Base-by-base conservation (phyloP, 345 rosid species). In the Excoecaria agallocha region DNA sequence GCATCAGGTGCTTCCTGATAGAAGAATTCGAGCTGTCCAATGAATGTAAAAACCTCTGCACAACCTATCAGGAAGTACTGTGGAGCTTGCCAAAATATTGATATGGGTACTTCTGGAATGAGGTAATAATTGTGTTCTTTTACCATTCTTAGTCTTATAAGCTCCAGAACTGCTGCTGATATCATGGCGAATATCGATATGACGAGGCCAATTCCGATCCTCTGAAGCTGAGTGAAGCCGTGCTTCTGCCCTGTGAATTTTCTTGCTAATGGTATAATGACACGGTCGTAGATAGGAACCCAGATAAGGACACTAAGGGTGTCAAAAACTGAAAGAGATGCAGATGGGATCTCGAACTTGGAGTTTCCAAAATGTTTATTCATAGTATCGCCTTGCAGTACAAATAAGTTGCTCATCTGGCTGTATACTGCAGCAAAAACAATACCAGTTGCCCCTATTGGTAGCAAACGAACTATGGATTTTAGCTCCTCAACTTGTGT, bases 1-100 rank as follows among this genome's bases (percentile, higher is more conserved):
- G 87, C 87, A 80, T 87, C 86, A 8, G 86, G 87, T 3, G 91
- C 87, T 66, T 87, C 86, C 63, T 85, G 85, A 66, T 85, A 84
- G 78, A 84, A 85, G 70, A 85, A 87, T 75, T 85, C 86, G 59
- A 87, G 46, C 51, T 84, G 85, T 11, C 89, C 86, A 8, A 87
- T 82, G 72, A 81, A 77, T 0, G 84, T 85, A 64, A 87, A 85
- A 6, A 84, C 86, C 65, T 85, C 89, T 15, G 89, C 84, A 54
- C 85, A 84, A 9, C 91, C 89, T 0, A 85, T 72, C 20, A 87
- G 74, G 70, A 85, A 84, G 63, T 87, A 85, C 68, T 81, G 89
- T 9, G 91, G 86, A 48, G 80, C 86, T 73, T 84, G 89, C 87
- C 86, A 84, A 56, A 84, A 87, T 52, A 85, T 79, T 0, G 86